Conservation (phyloP, 352 stramenopile species). For the Phytophthora multivora region DNA sequence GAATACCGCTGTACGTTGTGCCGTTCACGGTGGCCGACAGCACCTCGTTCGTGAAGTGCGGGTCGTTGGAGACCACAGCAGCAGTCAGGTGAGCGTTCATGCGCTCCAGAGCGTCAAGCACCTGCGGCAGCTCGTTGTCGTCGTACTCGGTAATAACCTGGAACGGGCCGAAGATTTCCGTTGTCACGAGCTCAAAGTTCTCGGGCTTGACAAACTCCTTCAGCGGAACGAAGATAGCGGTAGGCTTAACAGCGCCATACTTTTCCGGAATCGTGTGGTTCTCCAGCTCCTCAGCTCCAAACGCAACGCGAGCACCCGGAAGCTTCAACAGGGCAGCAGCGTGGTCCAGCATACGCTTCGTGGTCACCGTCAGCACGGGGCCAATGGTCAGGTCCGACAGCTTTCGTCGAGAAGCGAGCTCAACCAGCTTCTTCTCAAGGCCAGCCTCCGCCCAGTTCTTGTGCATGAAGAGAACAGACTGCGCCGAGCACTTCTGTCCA, state of each 20-base stretch:
- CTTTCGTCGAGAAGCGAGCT: slow-evolving; percentile 88
- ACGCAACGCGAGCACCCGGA: slow-evolving; percentile 93
- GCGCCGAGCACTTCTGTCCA: slow-evolving; percentile 99
- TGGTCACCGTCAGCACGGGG: slow-evolving; percentile 97
- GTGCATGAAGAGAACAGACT: slow-evolving; percentile 99
- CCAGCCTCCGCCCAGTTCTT: slow-evolving; percentile 95
- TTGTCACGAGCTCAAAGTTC: slow-evolving; percentile 94
- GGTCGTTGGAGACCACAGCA: slow-evolving; percentile 97
- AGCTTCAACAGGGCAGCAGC: slow-evolving; percentile 91
- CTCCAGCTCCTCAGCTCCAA: slow-evolving; percentile 93
- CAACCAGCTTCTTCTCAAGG: slow-evolving; percentile 93
- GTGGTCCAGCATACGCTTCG: slow-evolving; percentile 95
- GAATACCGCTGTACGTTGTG: slow-evolving; percentile 97
- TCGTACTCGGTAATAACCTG: slow-evolving; percentile 96
- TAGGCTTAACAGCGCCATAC: slow-evolving; percentile 98
- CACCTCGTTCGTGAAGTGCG: slow-evolving; percentile 93
- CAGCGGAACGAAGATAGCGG: slow-evolving; percentile 97
- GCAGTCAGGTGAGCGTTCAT: slow-evolving; percentile 98
- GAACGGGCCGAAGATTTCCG: slow-evolving; percentile 99
- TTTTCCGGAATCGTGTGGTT: slow-evolving; percentile 94
- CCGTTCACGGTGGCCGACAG: slow-evolving; percentile 98
- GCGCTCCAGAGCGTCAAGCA: slow-evolving; percentile 94
- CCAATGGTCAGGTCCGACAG: slow-evolving; percentile 96
- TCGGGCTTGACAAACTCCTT: slow-evolving; percentile 95
- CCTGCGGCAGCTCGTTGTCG: slow-evolving; percentile 87